phyloP scores from a whole-genome alignment of 345 rosid species.

The Populus ilicifolia region DNA sequence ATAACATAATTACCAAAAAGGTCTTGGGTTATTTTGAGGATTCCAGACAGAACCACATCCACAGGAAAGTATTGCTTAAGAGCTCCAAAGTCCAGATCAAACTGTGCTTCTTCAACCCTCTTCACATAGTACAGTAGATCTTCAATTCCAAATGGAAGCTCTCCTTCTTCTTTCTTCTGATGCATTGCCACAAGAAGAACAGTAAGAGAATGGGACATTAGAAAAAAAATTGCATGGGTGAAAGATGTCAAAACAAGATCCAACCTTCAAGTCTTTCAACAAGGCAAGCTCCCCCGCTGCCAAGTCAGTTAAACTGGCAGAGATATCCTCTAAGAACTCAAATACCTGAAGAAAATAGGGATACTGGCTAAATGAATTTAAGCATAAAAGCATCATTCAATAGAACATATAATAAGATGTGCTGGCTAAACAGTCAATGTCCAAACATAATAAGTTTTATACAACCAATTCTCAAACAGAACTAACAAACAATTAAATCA shows the following conservation, averaged over 20 bases:
- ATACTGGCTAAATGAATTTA: constrained; percentile 4
- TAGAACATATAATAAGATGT: background rate
- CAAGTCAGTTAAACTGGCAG: constrained; percentile 66
- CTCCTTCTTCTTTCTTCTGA: constrained; percentile 93
- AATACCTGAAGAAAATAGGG: constrained; percentile 50
- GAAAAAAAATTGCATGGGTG: constrained; percentile 9
- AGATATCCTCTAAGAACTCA: constrained; percentile 85
- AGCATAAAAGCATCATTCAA: background rate
- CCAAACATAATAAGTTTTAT: background rate
- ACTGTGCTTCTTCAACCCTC: constrained; percentile 72
- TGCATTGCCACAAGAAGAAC: constrained; percentile 20
- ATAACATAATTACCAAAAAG: constrained; percentile 61
- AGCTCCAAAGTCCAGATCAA: constrained; percentile 74
- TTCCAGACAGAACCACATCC: constrained; percentile 77
- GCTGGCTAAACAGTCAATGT: background rate
- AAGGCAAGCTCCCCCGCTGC: constrained; percentile 65
- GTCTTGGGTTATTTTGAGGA: constrained; percentile 84
- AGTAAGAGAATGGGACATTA: constrained; percentile 6
- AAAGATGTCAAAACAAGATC: constrained; percentile 13
- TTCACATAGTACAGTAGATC: constrained; percentile 78
- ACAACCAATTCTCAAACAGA: constrained; percentile 1
- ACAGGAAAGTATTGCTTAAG: constrained; percentile 78
- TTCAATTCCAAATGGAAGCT: constrained; percentile 72
- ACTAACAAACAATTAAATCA: background rate
- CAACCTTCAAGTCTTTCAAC: constrained; percentile 82